Conservation (phyloP, 2,329 filamentous ascomycete genomes). For the Ophiostoma ulmi region DNA sequence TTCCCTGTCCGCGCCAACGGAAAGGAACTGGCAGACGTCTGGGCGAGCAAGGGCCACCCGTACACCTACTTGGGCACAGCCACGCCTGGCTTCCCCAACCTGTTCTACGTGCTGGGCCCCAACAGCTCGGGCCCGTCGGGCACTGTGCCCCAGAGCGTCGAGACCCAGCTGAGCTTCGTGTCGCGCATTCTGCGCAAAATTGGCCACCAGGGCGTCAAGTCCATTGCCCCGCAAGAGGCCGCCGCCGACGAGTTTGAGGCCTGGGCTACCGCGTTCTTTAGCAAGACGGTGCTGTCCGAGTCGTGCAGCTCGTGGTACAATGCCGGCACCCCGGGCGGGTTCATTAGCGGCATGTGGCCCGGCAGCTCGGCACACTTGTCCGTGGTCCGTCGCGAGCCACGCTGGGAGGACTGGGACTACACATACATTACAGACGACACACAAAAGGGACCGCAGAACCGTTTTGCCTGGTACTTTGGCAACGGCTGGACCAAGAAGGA, state of each 20-base stretch:
- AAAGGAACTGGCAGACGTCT: slow-evolving; percentile 50
- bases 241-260: slow-evolving; percentile 31
- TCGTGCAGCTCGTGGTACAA: slow-evolving; percentile 35
- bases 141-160: slow-evolving; percentile 25
- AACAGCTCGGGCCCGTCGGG: slow-evolving; percentile 25
- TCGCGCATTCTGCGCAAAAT: slow-evolving; percentile 46
- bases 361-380: slow-evolving; percentile 31
- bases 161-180: slow-evolving; percentile 37
- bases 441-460: slow-evolving; percentile 18
- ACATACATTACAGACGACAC: slow-evolving; percentile 44
- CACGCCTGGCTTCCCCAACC: slow-evolving; percentile 35
- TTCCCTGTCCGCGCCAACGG: slow-evolving; percentile 56
- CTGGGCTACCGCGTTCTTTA: slow-evolving; percentile 33
- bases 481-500: slow-evolving; percentile 43
- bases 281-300: slow-evolving; percentile 33
- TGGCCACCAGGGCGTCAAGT: slow-evolving; percentile 44
- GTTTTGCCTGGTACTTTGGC: slow-evolving; percentile 42
- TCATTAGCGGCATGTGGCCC: slow-evolving; percentile 31
- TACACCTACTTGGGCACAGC: slow-evolving; percentile 41
- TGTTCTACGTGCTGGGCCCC: slow-evolving; percentile 31
- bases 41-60: slow-evolving; percentile 56
- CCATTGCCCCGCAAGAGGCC: slow-evolving; percentile 27
- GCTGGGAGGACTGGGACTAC: slow-evolving; percentile 37
- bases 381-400: slow-evolving; percentile 30
- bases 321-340: slow-evolving; percentile 30